Evolutionary conservation across 768 basidiomycete genomes (phyloP).

Genomic region (Tulasnella sp.): DNA sequence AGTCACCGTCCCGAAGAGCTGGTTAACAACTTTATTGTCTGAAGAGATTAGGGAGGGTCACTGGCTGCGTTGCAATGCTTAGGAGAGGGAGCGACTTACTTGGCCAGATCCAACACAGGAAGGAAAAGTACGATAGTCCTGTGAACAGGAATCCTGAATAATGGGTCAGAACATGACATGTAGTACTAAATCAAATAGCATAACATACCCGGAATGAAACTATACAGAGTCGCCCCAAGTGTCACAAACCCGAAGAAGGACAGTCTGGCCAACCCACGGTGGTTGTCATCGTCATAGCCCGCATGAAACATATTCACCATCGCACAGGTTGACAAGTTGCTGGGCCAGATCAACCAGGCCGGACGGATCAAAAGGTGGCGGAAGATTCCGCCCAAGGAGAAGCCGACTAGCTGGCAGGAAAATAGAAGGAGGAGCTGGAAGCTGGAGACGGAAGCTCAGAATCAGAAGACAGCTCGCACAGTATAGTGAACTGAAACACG

Average conservation of each 20-base stretch:
- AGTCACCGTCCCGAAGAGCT: neutral
- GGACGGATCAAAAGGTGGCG: conserved; percentile 32
- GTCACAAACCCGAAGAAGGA: conserved; percentile 68
- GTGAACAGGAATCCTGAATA: conserved; percentile 75
- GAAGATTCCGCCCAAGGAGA: neutral
- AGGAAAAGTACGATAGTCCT: conserved; percentile 81
- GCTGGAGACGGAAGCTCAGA: neutral
- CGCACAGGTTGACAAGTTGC: conserved; percentile 89
- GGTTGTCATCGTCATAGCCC: conserved; percentile 53
- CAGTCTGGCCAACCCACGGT: conserved; percentile 59
- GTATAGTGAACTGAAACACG: neutral
- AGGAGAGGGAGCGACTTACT: conserved; percentile 26
- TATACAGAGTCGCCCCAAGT: conserved; percentile 65
- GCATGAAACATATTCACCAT: conserved; percentile 93
- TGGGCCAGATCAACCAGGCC: conserved; percentile 44
- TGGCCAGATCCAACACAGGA: conserved; percentile 77
- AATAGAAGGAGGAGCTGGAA: neutral
- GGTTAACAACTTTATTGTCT: neutral
- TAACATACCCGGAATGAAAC: conserved; percentile 75
- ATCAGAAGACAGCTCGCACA: neutral
- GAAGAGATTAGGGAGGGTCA: neutral
- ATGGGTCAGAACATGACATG: neutral
- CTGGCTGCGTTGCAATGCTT: no score
- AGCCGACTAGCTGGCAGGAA: neutral
- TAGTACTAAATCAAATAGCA: neutral